Evolutionary conservation across 768 basidiomycete species (phyloP).

Genomic region (Podaxis pistillaris): DNA sequence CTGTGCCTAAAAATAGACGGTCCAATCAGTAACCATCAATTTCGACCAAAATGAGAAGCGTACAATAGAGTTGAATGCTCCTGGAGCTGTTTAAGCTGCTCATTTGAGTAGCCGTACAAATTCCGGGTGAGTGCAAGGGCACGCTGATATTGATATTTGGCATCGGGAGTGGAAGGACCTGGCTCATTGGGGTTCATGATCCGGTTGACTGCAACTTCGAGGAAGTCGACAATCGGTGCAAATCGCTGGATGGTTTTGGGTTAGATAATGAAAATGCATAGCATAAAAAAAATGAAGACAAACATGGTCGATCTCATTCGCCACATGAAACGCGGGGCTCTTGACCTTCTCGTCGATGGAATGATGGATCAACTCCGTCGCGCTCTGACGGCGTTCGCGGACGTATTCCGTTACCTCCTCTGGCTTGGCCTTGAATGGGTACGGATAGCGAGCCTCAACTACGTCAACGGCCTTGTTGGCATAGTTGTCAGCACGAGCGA

Average conservation of each 20-base stretch:
- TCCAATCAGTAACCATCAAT: constrained; percentile 7
- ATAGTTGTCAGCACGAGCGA: constrained; percentile 58
- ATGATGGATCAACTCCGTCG: constrained; percentile 42
- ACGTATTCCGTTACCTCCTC: constrained; percentile 67
- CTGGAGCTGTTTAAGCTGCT: constrained; percentile 71
- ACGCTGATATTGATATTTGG: constrained; percentile 78
- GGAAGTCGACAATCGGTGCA: constrained; percentile 71
- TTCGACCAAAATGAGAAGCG: constrained; percentile 22
- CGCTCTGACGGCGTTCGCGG: constrained; percentile 53
- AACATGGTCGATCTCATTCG: constrained; percentile 73
- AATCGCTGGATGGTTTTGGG: constrained; percentile 45
- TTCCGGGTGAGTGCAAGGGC: constrained; percentile 63
- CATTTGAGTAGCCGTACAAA: constrained; percentile 62
- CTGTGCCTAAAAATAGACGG: constrained; percentile 47
- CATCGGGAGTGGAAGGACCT: constrained; percentile 45
- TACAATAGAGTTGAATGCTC: constrained; percentile 65
- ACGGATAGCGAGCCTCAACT: constrained; percentile 72
- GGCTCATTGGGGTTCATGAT: constrained; percentile 45
- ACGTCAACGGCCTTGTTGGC: constrained; percentile 77
- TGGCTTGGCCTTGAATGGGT: constrained; percentile 71
- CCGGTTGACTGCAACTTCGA: constrained; percentile 55
- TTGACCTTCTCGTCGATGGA: constrained; percentile 57
- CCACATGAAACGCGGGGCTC: constrained; percentile 59
- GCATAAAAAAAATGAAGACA: constrained; percentile 22
- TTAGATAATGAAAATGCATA: constrained; percentile 14